These are phyloP conservation scores for Mentha longifolia DNA, from an alignment of 257 asterid genomes.

Conservation along the genomic window DNA sequence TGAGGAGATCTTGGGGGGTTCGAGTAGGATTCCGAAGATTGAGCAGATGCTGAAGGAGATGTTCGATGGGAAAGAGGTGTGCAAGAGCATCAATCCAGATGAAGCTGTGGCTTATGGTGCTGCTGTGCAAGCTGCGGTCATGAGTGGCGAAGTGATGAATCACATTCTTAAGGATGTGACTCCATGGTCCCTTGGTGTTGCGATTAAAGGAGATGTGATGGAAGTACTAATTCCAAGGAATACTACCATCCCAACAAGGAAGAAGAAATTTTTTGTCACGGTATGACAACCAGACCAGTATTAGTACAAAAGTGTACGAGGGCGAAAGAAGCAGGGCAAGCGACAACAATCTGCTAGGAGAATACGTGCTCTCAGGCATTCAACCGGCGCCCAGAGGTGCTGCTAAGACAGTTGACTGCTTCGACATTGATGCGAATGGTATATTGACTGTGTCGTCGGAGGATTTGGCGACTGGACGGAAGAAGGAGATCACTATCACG, in stretches of 20 bases:
- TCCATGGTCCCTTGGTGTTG: not conserved
- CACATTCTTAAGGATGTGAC: not conserved
- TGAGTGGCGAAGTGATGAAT: not conserved
- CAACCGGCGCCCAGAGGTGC: not conserved
- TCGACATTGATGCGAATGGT: too few relatives aligned
- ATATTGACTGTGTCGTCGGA: too few relatives aligned
- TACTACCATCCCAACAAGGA: not conserved
- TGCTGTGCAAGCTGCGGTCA: not conserved
- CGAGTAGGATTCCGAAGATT: too few relatives aligned
- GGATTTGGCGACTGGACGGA: too few relatives aligned
- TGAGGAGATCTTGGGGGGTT: too few relatives aligned
- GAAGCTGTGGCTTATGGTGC: not conserved
- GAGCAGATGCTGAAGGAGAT: too few relatives aligned
- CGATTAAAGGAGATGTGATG: not conserved
- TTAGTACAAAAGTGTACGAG: too few relatives aligned
- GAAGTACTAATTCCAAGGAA: not conserved
- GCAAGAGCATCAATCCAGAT: not conserved
- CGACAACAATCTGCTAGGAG: not conserved
- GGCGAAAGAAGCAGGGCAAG: not conserved
- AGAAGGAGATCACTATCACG: too few relatives aligned
- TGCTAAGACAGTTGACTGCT: too few relatives aligned
- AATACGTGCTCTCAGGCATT: not conserved
- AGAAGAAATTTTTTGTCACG: not conserved
- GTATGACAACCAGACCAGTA: not conserved
- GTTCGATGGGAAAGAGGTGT: not conserved